Base-by-base conservation (phyloP, 306 rosid species). In the Alnus glutinosa region DNA sequence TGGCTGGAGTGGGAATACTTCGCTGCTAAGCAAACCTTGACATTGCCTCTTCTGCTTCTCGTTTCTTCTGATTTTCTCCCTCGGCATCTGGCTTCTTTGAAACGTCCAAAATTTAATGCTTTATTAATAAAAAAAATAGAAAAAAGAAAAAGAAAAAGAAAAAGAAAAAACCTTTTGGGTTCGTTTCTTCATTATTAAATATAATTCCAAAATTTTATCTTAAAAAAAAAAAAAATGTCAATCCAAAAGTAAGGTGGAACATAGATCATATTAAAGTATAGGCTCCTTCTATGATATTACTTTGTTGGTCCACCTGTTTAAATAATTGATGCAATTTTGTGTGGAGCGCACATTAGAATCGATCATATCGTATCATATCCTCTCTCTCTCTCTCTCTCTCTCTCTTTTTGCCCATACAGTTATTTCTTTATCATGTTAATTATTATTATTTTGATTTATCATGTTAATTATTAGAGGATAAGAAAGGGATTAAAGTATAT, bases 21-120 rank as follows among this genome's bases (percentile, higher is more conserved):
- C 58, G 82, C 84, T 71, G 28, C 75, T 74, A 81, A 79, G 85
- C 37, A 71, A 81, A 86, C 79, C 59, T 71, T 81, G 78, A 80
- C 83, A 50, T 51, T n/a, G 19, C 70, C 48, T 4, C 36, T 42
- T 46, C 42, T 1, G 4, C 59, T 18, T 16, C 76, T 61, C 2
- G 28, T 13, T 59, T 57, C 64, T 42, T 18, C 39, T 48, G 79
- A 75, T 70, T 78, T 86, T 81, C 74, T 32, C 71, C 49, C 48
- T 50, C 18, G 15, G 48, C 46, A 7, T 55, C 18, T 72, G 82
- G 61, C 79, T 74, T 70, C 48, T 59, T 78, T 67, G 62, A 76
- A 80, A 81, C 58, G 73, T 62, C 75, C 84, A 80, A 75, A 75
- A 32, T 62, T 12, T 12, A 62, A 10, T 11, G 18, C 3, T 13